A percentile compares a stretch with the other conserved stretches of the same genome.
phyloP scores from a whole-genome alignment of 78 protist genomes.

The Bigelowiella natans region DNA sequence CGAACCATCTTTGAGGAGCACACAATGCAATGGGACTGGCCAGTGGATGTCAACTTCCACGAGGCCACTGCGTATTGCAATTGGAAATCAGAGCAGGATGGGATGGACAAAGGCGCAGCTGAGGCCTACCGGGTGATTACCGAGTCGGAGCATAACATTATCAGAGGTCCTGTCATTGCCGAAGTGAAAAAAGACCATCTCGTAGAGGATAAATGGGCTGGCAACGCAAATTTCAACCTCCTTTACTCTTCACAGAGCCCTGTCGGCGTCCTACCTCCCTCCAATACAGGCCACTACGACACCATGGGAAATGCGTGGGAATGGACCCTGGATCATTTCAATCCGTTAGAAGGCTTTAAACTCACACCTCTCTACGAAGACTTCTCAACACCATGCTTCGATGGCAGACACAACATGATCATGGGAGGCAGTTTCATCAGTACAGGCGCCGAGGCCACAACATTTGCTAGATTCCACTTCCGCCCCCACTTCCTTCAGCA shows the following conservation, averaged over 20 bases:
- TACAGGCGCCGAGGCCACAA: slow-evolving; percentile 35
- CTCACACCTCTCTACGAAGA: slow-evolving; percentile 44
- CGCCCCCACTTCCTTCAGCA: slow-evolving; percentile 48
- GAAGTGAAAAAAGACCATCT: background rate
- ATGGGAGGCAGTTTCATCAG: slow-evolving; percentile 33
- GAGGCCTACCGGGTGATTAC: slow-evolving; percentile 26
- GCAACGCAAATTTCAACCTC: background rate
- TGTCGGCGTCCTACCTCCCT: background rate
- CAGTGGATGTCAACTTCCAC: slow-evolving; percentile 49
- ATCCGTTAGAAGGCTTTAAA: slow-evolving; percentile 33
- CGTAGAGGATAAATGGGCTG: background rate
- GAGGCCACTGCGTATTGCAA: slow-evolving; percentile 50
- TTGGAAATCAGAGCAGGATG: slow-evolving; percentile 22
- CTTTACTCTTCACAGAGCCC: background rate
- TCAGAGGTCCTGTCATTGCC: background rate
- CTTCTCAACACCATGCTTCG: slow-evolving; percentile 50
- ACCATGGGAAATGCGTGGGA: slow-evolving; percentile 49
- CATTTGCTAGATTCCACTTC: slow-evolving; percentile 38
- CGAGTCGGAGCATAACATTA: slow-evolving; percentile 33
- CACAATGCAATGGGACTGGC: slow-evolving; percentile 47
- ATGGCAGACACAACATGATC: slow-evolving; percentile 37
- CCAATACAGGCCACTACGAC: slow-evolving; percentile 23
- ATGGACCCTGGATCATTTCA: slow-evolving; percentile 17
- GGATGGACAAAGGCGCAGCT: background rate
- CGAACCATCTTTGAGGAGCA: slow-evolving; percentile 21